Evolutionary conservation across 2,329 filamentous ascomycete species (phyloP).

Genomic region (Alternaria postmessia): DNA sequence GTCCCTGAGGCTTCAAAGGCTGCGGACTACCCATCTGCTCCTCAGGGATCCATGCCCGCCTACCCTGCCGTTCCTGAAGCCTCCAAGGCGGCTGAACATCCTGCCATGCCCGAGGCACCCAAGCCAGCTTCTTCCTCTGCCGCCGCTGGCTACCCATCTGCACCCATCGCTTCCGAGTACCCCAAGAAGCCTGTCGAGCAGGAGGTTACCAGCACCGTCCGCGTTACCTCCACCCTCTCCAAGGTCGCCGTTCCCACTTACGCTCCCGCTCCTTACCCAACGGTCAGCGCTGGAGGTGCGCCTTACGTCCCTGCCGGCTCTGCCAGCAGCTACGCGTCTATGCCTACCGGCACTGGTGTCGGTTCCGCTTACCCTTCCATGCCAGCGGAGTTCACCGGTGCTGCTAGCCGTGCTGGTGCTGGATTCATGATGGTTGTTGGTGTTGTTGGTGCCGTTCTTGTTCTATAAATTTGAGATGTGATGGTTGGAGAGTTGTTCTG

Average conservation of each 20-base stretch:
- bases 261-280: conserved; percentile 19
- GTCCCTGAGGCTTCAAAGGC: conserved; percentile 6
- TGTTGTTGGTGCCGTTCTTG: conserved; percentile 29
- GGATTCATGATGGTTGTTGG: conserved; percentile 30
- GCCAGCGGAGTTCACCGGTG: conserved; percentile 35
- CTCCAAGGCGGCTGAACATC: conserved; percentile 11
- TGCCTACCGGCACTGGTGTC: conserved; percentile 23
- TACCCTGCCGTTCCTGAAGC: conserved; percentile 10
- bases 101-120: conserved; percentile 1
- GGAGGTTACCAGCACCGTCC: conserved; percentile 12
- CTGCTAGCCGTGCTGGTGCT: conserved; percentile 33
- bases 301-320: conserved; percentile 14
- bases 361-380: conserved; percentile 23
- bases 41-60: not conserved
- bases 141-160: conserved; percentile 1
- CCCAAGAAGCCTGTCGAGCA: conserved; percentile 25
- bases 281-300: conserved; percentile 3
- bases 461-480: conserved; percentile 24
- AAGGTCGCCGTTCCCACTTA: conserved; percentile 29
- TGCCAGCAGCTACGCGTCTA: conserved; percentile 5
- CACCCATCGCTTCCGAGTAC: conserved; percentile 14
- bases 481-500: not conserved
- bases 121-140: conserved; percentile 7
- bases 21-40: not conserved
- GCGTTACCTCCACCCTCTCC: conserved; percentile 31